A percentile compares a stretch with the other conserved stretches of the same genome.
These are phyloP conservation scores for Aotearoamyces nothofagi DNA, from an alignment of 2,329 filamentous ascomycete genomes.

Conservation along the genomic window DNA sequence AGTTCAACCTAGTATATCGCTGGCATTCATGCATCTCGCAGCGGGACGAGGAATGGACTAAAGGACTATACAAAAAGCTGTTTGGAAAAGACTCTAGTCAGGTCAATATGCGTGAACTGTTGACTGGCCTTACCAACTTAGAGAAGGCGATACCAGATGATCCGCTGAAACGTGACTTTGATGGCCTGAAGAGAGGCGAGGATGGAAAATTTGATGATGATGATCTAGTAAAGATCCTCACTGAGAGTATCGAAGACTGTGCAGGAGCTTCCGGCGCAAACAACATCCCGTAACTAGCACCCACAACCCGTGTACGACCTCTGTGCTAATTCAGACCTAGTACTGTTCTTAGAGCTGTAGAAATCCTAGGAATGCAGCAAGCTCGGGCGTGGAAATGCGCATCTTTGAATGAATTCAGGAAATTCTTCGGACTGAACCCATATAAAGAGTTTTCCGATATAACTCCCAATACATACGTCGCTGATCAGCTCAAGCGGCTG, in stretches of 20 bases:
- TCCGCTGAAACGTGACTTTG: slow-evolving; percentile 52
- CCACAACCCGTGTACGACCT: too few species aligned
- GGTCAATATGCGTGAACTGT: slow-evolving; percentile 41
- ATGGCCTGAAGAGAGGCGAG: slow-evolving; percentile 41
- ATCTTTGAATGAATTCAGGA: slow-evolving; percentile 64
- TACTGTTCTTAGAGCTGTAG: slow-evolving; percentile 56
- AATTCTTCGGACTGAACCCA: slow-evolving; percentile 62
- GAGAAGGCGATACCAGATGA: slow-evolving; percentile 45
- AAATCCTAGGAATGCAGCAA: slow-evolving; percentile 67
- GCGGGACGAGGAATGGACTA: slow-evolving; percentile 69
- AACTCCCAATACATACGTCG: slow-evolving; percentile 58
- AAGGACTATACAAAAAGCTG: slow-evolving; percentile 46
- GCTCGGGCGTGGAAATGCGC: slow-evolving; percentile 62
- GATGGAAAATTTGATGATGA: slow-evolving; percentile 60
- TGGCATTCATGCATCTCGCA: slow-evolving; percentile 69
- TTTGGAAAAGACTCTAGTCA: slow-evolving; percentile 41
- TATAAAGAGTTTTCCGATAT: slow-evolving; percentile 70
- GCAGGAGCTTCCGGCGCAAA: too few species aligned
- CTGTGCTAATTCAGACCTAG: too few species aligned
- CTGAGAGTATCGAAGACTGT: slow-evolving; percentile 54
- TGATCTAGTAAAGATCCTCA: slow-evolving; percentile 58
- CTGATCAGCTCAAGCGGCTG: slow-evolving; percentile 30
- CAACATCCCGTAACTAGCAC: too few species aligned
- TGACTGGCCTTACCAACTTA: slow-evolving; percentile 46
- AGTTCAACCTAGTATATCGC: slow-evolving; percentile 78